Evolutionary conservation across 2,329 filamentous ascomycete genomes (phyloP), one percentile per base, ranked within the genome.

Genomic region (Zopfia rhizophila): DNA sequence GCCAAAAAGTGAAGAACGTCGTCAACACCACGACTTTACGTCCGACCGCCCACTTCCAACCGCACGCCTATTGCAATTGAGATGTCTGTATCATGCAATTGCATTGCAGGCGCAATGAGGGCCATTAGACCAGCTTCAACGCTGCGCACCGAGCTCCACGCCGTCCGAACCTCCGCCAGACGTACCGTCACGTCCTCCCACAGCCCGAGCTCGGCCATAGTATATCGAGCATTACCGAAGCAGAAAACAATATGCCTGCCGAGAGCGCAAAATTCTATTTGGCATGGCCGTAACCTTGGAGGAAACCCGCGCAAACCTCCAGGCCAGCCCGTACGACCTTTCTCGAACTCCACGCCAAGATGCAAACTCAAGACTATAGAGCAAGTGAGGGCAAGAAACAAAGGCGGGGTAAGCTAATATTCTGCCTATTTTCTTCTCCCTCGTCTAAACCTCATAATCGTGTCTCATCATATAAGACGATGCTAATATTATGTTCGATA

Each of bases 321-420:
- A 16, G 38, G 45, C 11, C 56, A 59, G 35, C 35, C 37, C 35
- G 13, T 18, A 23, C 57, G 65, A 12, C 27, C 39, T 2, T 70
- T 72, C 38, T 63, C 68, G 12, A 61, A 58, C 27, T 63, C 68
- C 4, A 31, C 60, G 22, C 45, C 61, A 21, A 58, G 65, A 27
- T 51, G 45, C 22, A 60, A 58, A 38, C 64, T 70, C 48, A 70
- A 65, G 60, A 72, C 68, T 6, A 68, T 72, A 32, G 60, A 70
- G 53, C 61, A 72, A 45, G 65, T 70, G 27, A 49, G 53, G 23
- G 63, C 68, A 17, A 56, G 68, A 38, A 70, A 72, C 33, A 66
- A 64, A 53, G 61, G 63, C 29, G 68, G 68, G 38, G 66, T 69
- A 68, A 12, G 64, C 51, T 5, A 25, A 21, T 23, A 37, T 29